Conservation (phyloP, 2,329 filamentous ascomycete genomes). For the Exophiala lecanii-corni region DNA sequence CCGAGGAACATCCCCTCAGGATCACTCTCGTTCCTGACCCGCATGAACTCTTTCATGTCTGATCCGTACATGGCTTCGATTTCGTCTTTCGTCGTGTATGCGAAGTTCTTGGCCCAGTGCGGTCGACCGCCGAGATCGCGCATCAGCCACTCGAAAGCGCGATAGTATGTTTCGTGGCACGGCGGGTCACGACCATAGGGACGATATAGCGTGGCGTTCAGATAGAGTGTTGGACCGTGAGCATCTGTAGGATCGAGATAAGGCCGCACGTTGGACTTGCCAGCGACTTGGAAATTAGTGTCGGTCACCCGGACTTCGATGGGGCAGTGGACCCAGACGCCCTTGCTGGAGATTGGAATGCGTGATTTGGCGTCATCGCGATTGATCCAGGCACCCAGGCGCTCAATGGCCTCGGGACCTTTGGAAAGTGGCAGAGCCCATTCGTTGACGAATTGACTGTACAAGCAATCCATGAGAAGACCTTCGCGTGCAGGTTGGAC, state of each 20-base stretch:
- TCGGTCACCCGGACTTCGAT: conserved; percentile 86
- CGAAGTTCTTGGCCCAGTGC: conserved; percentile 93
- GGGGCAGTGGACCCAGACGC: conserved; percentile 80
- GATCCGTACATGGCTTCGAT: conserved; percentile 65
- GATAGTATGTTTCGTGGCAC: conserved; percentile 71
- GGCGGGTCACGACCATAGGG: conserved; percentile 75
- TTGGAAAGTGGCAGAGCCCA: conserved; percentile 86
- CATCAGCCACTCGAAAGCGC: conserved; percentile 90
- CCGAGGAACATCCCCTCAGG: conserved; percentile 84
- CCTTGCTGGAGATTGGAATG: conserved; percentile 77
- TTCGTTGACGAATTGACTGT: conserved; percentile 98
- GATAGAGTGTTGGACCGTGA: conserved; percentile 72
- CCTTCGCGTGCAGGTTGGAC: conserved; percentile 76
- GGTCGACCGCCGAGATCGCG: conserved; percentile 73
- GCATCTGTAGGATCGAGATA: conserved; percentile 68
- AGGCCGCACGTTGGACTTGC: conserved; percentile 44
- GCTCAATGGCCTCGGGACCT: conserved; percentile 78
- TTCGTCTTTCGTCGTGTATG: conserved; percentile 52
- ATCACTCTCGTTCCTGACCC: conserved; percentile 66
- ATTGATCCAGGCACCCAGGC: conserved; percentile 80
- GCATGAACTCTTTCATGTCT: conserved; percentile 62
- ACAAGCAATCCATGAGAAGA: conserved; percentile 92
- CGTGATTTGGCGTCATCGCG: conserved; percentile 62
- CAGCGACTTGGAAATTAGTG: conserved; percentile 46
- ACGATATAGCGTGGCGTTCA: conserved; percentile 85